A percentile compares a stretch with the other conserved stretches of the same genome.
These are phyloP conservation scores for Hymenoscyphus fraxineus DNA, from an alignment of 2,329 filamentous ascomycete genomes.

Conservation along the genomic window DNA sequence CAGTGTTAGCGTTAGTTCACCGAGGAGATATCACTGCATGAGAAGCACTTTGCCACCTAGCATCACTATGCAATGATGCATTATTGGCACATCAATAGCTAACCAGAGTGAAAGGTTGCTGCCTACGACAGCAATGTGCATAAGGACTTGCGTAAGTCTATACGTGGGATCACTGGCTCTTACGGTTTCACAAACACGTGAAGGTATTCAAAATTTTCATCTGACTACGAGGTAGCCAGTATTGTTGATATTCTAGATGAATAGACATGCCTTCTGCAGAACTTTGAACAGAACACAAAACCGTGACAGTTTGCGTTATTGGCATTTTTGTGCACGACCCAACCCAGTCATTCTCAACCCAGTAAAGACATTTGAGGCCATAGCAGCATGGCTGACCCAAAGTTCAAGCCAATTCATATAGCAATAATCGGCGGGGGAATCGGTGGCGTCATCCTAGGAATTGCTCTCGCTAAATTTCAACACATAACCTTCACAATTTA, in stretches of 20 bases:
- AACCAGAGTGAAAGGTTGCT: too few relatives aligned
- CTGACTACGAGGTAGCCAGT: not conserved
- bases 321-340: not conserved
- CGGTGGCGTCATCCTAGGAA: conserved; percentile 8
- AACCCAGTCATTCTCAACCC: not conserved
- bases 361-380: not conserved
- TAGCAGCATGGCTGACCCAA: not conserved
- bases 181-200: not conserved
- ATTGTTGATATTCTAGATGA: not conserved
- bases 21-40: not conserved
- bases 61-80: not conserved
- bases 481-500: conserved; percentile 11
- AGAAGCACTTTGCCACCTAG: not conserved
- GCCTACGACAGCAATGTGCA: too few relatives aligned
- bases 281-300: not conserved
- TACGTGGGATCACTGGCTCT: too few relatives aligned
- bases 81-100: not conserved
- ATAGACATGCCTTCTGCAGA: not conserved
- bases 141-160: too few relatives aligned
- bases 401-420: conserved; percentile 1
- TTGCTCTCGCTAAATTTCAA: conserved; percentile 6
- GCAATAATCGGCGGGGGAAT: conserved; percentile 11
- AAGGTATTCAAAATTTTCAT: not conserved
- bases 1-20: not conserved
- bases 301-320: not conserved